phyloP scores from a whole-genome alignment of 2,329 filamentous ascomycete genomes.

The Phialophora chinensis region DNA sequence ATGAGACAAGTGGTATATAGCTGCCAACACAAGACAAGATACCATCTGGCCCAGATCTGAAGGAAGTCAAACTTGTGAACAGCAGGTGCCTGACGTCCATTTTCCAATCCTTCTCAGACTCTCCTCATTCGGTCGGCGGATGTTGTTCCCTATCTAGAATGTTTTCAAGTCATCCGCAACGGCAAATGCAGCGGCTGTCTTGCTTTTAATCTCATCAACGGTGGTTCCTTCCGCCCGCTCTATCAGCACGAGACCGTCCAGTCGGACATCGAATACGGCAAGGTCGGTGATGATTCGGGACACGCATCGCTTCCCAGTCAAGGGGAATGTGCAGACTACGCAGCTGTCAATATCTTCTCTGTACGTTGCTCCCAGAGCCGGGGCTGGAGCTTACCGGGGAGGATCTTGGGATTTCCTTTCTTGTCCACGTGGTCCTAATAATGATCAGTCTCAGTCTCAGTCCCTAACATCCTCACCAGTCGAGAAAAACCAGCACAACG shows the following conservation, averaged over 20 bases:
- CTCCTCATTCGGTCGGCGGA: neutral
- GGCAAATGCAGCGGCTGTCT: neutral
- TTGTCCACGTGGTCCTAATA: neutral
- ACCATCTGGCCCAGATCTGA: neutral
- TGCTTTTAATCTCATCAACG: neutral
- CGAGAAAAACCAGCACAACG: neutral
- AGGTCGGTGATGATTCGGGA: neutral
- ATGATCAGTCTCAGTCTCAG: neutral
- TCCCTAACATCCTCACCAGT: neutral
- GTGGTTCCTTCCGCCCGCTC: neutral
- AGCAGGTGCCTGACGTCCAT: neutral
- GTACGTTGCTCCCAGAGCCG: too few species aligned
- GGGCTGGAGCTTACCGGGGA: neutral
- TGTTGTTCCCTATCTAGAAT: neutral
- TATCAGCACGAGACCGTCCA: neutral
- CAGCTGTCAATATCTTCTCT: neutral
- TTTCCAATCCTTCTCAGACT: neutral
- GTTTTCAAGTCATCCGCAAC: neutral
- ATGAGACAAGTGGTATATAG: neutral
- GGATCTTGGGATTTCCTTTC: constrained; percentile 1
- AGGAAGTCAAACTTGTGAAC: neutral
- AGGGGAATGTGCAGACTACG: neutral
- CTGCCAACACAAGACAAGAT: neutral
- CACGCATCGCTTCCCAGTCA: neutral
- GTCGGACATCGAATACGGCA: neutral